Conservation (phyloP, 2,329 filamentous ascomycete genomes). For the Sporothrix brasiliensis region DNA sequence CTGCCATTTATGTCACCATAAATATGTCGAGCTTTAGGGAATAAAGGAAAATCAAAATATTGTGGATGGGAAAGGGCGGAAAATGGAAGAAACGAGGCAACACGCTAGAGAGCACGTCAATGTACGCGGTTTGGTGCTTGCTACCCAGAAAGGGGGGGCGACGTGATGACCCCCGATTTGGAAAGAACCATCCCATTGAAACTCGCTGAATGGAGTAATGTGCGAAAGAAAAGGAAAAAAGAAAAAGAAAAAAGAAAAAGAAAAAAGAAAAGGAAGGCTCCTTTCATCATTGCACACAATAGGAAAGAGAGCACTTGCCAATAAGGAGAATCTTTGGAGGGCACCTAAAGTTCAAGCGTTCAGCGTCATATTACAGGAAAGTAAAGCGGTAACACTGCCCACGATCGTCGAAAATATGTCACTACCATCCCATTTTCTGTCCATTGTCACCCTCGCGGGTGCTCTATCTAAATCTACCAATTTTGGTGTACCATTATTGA, state of each 20-base stretch:
- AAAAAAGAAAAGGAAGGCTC: background rate
- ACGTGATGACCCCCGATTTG: background rate
- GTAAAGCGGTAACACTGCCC: background rate
- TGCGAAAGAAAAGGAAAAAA: background rate
- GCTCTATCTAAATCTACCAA: slow-evolving; percentile 17
- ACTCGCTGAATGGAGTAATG: background rate
- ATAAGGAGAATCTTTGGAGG: background rate
- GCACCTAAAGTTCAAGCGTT: background rate
- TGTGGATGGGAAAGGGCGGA: background rate
- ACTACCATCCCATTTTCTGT: background rate
- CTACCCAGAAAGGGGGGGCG: background rate
- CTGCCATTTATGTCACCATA: background rate
- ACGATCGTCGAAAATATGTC: background rate
- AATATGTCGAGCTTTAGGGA: too few species aligned
- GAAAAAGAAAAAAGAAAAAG: background rate
- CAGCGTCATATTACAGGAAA: background rate
- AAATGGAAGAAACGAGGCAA: background rate
- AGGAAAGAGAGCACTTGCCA: background rate
- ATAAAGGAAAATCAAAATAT: background rate
- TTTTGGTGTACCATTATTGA: background rate
- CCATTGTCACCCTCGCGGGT: slow-evolving; percentile 11
- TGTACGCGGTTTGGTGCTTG: background rate
- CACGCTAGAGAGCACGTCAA: background rate
- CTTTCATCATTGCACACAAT: slow-evolving; percentile 3
- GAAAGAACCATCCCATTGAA: slow-evolving; percentile 1